Base-by-base conservation (phyloP, 2,329 filamentous ascomycete genomes). In the Clarireedia hainanense region DNA sequence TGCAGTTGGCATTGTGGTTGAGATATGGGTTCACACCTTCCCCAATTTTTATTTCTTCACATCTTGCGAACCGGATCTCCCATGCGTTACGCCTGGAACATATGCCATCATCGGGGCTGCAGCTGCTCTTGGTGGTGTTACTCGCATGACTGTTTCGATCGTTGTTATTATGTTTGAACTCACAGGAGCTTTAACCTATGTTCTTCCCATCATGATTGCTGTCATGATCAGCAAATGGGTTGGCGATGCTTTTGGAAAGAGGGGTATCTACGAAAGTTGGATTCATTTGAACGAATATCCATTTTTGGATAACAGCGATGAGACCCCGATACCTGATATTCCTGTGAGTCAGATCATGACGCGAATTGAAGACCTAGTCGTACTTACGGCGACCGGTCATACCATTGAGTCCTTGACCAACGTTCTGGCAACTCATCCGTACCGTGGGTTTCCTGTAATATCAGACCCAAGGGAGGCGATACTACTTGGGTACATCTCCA, bases 141-240 rank as follows among this genome's bases (percentile, higher is more conserved):
- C 92, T 17, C 84, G 92, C 63, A 95, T 99, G 85, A 99, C 94
- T 0, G 91, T 96, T 10, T 96, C 91, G 12, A 96, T 99, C 63
- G 92, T 99, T 4, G 94, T 97, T 66, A 99, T 99, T 74, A 96
- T 96, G 88, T 99, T 99, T 68, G 94, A 99, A 75, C 84, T 99
- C 55, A 99, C 94, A 0, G 94, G 94, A 52, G 94, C 94, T 1
- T 79, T 99, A 27, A 95, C 91, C 0, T 97, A 97, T 68, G 92
- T 99, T 49, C 82, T 99, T 6, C 94, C 94, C 54, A 99, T 97
- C 71, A 99, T 99, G 94, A 89, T 99, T 61, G 91, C 91, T 45
- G 94, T 99, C 67, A 95, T 99, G 91, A 80, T 97, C 46, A 89
- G 89, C 60, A 99, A 99, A 74, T 99, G 94, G 94, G 90, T 96